These are phyloP conservation scores for Pseudopyricularia javanii DNA, from an alignment of 2,329 filamentous ascomycete genomes.

Conservation along the genomic window DNA sequence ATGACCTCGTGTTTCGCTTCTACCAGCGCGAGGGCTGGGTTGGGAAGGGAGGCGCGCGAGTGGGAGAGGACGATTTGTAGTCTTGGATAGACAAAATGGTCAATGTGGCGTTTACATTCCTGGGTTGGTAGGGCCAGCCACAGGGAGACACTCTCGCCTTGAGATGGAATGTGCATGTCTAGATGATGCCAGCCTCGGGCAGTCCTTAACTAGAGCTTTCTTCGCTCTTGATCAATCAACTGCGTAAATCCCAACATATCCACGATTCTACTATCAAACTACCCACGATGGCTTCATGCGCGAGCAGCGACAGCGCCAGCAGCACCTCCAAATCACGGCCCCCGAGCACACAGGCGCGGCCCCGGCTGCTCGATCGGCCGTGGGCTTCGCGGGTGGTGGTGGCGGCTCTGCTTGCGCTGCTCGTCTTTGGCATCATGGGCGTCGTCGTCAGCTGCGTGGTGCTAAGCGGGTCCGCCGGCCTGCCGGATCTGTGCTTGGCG, in stretches of 20 bases:
- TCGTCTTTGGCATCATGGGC: conserved; percentile 8
- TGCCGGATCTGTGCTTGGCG: conserved; percentile 9
- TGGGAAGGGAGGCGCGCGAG: conserved; percentile 36
- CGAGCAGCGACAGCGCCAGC: background rate
- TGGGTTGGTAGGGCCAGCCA: too few species aligned
- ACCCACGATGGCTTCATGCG: background rate
- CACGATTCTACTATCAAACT: background rate
- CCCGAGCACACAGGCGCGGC: background rate
- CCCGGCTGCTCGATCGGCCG: background rate
- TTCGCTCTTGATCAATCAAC: too few species aligned
- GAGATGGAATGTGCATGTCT: too few species aligned
- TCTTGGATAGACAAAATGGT: too few species aligned
- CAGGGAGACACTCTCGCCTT: too few species aligned
- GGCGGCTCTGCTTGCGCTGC: conserved; percentile 4
- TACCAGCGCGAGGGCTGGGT: conserved; percentile 81
- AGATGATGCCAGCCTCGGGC: too few species aligned
- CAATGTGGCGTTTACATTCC: background rate
- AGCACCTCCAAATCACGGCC: background rate
- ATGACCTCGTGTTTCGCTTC: conserved; percentile 92
- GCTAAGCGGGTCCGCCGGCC: conserved; percentile 7
- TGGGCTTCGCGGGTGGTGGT: conserved; percentile 8
- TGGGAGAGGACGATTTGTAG: conserved; percentile 33
- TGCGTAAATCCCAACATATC: background rate
- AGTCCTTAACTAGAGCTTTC: too few species aligned
- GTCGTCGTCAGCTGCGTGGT: conserved; percentile 11